Evolutionary conservation across 2,329 filamentous ascomycete genomes (phyloP), one percentile per base, ranked within the genome.

Genomic region (Simplicillium aogashimaense): DNA sequence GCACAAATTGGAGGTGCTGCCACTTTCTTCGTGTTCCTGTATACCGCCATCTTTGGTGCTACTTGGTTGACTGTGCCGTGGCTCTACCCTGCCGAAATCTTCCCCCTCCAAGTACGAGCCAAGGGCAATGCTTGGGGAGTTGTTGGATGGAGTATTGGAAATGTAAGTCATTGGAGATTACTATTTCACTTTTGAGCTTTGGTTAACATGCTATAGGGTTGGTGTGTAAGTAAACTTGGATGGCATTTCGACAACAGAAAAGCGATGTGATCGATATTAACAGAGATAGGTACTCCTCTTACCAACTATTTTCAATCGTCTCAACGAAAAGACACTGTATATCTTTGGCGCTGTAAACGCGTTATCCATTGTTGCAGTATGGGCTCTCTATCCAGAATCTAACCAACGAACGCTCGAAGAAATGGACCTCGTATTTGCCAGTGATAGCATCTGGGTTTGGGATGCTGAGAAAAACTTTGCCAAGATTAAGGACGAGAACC

Each of bases 121-220:
- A 81, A 82, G 49, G 83, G 83, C 6, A 87, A 86, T 44, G 81
- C 83, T 0, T 86, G 77, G 72, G 82, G 83, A 15, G 82, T 87
- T 0, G 73, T 86, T 0, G 83, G 83, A 0, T 88, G 83, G 83
- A 76, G 70, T 12, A 84, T 87, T 38, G 83, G 83, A 0, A 86
- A 86, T 47, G 81, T 81, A 13, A 83, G 20, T 25, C 6, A 25
- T 25, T 25, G 6, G 20, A 6, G 5, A 9, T 25, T 25, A 25
- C 5, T 25, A 25, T 25, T 25, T 25, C n/a, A n/a, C n/a, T n/a
- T 25, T 9, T 9, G 9, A 25, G 9, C 20, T 25, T 25, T 25
- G 5, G 9, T 9, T 25, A 25, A 25, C 9, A 5, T 5, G 5
- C 20, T 25, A 25, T 25, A 25, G 20, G 20, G 20, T 25, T 25